Conservation (phyloP, 1,139 yeast species). For the Candida mesenterica region DNA sequence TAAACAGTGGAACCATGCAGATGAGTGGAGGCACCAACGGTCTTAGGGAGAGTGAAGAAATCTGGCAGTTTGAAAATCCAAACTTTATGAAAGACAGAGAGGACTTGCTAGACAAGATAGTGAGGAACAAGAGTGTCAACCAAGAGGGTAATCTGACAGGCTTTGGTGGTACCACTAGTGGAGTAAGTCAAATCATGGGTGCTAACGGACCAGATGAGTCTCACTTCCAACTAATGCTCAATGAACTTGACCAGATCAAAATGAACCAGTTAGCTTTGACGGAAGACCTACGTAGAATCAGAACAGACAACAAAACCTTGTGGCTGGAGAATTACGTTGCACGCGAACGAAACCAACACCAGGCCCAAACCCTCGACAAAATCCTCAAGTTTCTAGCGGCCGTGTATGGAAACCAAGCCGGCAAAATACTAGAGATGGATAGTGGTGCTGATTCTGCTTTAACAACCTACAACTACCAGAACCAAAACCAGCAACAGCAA, state of each 20-base stretch:
- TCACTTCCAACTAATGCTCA: constrained; percentile 54
- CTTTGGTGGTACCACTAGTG: constrained; percentile 40
- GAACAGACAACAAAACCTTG: constrained; percentile 82
- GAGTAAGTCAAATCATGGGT: constrained; percentile 12
- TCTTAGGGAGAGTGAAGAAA: constrained; percentile 44
- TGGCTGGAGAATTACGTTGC: constrained; percentile 89
- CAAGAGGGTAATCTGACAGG: constrained; percentile 15
- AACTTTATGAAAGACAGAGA: constrained; percentile 68
- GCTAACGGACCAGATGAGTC: constrained; percentile 3
- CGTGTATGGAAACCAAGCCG: constrained; percentile 65
- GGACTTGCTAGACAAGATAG: constrained; percentile 71
- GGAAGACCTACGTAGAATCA: constrained; percentile 77
- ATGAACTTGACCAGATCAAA: constrained; percentile 75
- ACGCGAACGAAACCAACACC: constrained; percentile 81
- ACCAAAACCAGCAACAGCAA: constrained; percentile 5
- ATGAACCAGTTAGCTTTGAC: constrained; percentile 76
- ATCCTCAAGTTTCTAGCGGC: constrained; percentile 85
- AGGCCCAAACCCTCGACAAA: constrained; percentile 83
- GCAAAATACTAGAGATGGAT: constrained; percentile 45
- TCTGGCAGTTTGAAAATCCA: constrained; percentile 82
- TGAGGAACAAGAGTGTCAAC: constrained; percentile 38
- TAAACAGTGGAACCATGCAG: constrained; percentile 62
- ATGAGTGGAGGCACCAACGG: constrained; percentile 52
- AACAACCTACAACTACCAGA: constrained; percentile 18
- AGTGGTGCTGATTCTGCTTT: constrained; percentile 18